Conservation (phyloP, 1,139 yeast genomes). For the Yamadazyma jaroonii region DNA sequence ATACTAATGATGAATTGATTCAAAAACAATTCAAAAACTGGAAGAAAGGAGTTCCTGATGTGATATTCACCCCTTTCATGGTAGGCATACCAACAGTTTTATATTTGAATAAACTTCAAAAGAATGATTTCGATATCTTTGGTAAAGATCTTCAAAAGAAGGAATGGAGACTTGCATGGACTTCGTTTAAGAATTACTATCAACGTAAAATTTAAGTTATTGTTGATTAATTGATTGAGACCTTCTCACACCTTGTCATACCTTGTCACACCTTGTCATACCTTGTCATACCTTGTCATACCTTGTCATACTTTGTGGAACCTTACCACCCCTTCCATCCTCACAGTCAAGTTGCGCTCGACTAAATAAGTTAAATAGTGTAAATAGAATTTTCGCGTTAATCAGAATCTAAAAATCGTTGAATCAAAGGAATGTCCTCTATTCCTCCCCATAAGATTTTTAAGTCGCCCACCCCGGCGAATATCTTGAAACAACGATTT, state of each 20-base stretch:
- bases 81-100: constrained; percentile 62
- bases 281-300: too few relatives aligned
- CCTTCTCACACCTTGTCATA: too few relatives aligned
- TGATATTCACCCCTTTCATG: constrained; percentile 66
- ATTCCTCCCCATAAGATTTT: constrained; percentile 5
- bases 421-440: not conserved
- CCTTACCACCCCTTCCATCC: too few relatives aligned
- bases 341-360: too few relatives aligned
- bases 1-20: constrained; percentile 29
- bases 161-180: constrained; percentile 77
- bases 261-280: too few relatives aligned
- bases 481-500: constrained; percentile 2
- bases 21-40: constrained; percentile 34
- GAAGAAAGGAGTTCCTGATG: constrained; percentile 58
- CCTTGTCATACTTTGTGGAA: too few relatives aligned
- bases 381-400: not conserved
- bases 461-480: constrained; percentile 13
- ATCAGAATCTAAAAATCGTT: not conserved
- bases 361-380: not conserved
- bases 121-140: constrained; percentile 61
- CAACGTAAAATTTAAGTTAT: constrained; percentile 31
- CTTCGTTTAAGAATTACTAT: constrained; percentile 54
- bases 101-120: constrained; percentile 60
- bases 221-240: too few relatives aligned
- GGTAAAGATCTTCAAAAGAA: constrained; percentile 46